Evolutionary conservation across 176 grass and related monocot genomes (phyloP), one percentile per base, ranked within the genome.

Genomic region (Musa itinerans): DNA sequence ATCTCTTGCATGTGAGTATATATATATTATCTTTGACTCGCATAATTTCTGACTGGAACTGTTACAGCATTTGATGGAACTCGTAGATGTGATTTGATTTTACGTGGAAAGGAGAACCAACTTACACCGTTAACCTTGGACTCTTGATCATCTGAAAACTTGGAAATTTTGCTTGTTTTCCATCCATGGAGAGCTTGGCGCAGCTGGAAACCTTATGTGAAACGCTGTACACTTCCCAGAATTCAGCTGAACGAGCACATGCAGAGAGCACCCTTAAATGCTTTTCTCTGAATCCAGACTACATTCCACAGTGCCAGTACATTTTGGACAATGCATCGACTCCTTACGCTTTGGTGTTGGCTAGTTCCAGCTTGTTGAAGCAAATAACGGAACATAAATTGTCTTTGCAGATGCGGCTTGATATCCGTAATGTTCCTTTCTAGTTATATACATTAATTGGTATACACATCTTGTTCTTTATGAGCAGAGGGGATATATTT

Each of bases 321-420:
- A 99, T 99, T 89, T 87, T 99, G 83, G 96, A 99, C 78, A 99
- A 99, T 86, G 96, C 96, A 53, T 89, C 88, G 63, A 99, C 88
- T 84, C 96, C 96, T 77, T 99, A 99, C 79, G 96, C 96, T 71
- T 79, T 92, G 83, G 95, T 99, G 86, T 75, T 99, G 86, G 96
- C 96, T 8, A 99, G 96, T 86, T 95, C 96, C 86, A 94, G 90
- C 74, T 87, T 99, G 74, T 82, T 99, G 86, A 99, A 99, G 81
- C 96, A 99, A 99, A 89, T 99, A 50, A 89, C 89, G 1, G 91
- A 95, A 64, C 85, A 77, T 77, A 92, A 83, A 69, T 86, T 95
- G 66, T 95, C 96, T 58, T 71, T 92, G 78, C 91, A 92, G 75
- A 74, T 99, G 76, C 91, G 86, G 62, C 91, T 99, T 2, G 96